These are phyloP conservation scores for Hordeum marinum DNA, from an alignment of 176 grass and related monocot species.

Conservation along the genomic window DNA sequence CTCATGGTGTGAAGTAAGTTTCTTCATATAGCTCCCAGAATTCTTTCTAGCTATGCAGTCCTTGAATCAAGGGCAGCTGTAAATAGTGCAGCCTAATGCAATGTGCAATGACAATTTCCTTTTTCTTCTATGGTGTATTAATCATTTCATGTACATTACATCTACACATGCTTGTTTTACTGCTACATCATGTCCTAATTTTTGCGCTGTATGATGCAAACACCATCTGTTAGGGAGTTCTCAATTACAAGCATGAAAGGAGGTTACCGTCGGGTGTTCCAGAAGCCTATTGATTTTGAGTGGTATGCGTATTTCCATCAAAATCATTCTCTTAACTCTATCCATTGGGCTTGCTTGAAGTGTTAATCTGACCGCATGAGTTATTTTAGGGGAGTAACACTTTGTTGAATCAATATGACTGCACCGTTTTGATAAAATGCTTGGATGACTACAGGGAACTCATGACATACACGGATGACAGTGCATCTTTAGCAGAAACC, in stretches of 20 bases:
- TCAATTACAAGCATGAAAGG: slow-evolving; percentile 94
- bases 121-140: neutral
- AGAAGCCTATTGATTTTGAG: slow-evolving; percentile 71
- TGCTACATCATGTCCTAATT: slow-evolving; percentile 14
- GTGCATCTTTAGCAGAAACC: slow-evolving; percentile 60
- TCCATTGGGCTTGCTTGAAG: slow-evolving; percentile 8
- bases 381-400: neutral
- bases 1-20: slow-evolving; percentile 92
- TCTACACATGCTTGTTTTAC: neutral
- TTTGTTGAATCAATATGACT: slow-evolving; percentile 14
- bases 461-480: slow-evolving; percentile 71
- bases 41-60: neutral
- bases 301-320: slow-evolving; percentile 49
- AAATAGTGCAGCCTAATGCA: neutral
- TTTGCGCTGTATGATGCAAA: slow-evolving; percentile 3
- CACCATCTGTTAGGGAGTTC: slow-evolving; percentile 69
- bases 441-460: slow-evolving; percentile 60
- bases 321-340: neutral
- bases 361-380: neutral
- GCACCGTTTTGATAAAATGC: slow-evolving; percentile 12
- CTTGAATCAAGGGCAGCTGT: neutral
- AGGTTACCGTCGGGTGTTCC: slow-evolving; percentile 85
- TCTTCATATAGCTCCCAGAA: neutral
- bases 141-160: neutral
- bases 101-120: neutral